Evolutionary conservation across 2,329 filamentous ascomycete genomes (phyloP).

Genomic region (Scolecobasidium constrictum): DNA sequence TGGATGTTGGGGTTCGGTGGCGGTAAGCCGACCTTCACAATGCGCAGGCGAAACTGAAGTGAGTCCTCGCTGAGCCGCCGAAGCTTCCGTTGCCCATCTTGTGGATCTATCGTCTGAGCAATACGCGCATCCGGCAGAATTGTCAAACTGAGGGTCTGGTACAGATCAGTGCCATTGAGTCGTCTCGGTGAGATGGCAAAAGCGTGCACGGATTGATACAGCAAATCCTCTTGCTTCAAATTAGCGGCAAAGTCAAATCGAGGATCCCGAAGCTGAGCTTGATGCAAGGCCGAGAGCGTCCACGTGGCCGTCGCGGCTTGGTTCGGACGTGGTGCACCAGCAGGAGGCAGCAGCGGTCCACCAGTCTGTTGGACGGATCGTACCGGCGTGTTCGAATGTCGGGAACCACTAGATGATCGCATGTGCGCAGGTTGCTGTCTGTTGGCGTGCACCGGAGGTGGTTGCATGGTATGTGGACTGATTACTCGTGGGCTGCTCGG

Average conservation of each 20-base stretch:
- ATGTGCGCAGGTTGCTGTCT: too few relatives aligned
- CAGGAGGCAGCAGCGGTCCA: neutral
- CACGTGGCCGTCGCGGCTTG: slow-evolving; percentile 5
- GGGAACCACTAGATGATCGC: too few relatives aligned
- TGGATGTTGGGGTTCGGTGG: neutral
- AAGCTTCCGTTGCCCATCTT: slow-evolving; percentile 17
- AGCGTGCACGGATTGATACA: slow-evolving; percentile 3
- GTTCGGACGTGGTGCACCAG: neutral
- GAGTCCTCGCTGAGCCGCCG: slow-evolving; percentile 39
- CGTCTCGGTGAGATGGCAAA: slow-evolving; percentile 1
- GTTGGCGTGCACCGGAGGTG: too few relatives aligned
- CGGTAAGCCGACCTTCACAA: slow-evolving; percentile 36
- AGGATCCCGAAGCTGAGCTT: slow-evolving; percentile 8
- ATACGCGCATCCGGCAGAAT: neutral
- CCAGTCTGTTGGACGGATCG: too few relatives aligned
- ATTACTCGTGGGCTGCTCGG: too few relatives aligned
- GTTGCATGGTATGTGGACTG: too few relatives aligned
- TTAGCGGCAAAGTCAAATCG: slow-evolving; percentile 22
- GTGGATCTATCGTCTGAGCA: slow-evolving; percentile 11
- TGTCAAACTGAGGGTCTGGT: neutral
- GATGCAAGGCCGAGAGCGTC: slow-evolving; percentile 5
- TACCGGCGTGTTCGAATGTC: too few relatives aligned
- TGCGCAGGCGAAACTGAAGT: slow-evolving; percentile 57
- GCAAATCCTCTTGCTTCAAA: slow-evolving; percentile 20
- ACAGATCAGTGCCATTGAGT: neutral